Evolutionary conservation across 1,284 basidiomycete species (phyloP).

Genomic region (Takashimella koratensis): DNA sequence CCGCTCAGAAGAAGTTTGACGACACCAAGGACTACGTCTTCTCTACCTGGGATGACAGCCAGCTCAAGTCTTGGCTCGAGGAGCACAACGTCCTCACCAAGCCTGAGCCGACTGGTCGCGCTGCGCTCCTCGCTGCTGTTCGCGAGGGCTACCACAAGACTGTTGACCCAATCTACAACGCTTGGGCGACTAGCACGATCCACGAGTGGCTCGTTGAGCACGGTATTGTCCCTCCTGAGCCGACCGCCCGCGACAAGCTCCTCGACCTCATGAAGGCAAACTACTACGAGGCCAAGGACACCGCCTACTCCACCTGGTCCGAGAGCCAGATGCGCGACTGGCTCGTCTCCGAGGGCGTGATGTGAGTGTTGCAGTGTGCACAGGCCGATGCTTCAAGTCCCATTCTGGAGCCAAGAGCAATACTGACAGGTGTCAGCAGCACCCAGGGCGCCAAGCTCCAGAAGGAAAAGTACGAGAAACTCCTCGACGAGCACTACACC

Average conservation of each 20-base stretch:
- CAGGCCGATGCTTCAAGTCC: no score
- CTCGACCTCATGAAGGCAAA: slow-evolving; percentile 68
- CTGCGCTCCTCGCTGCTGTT: slow-evolving; percentile 68
- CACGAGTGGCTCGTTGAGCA: slow-evolving; percentile 81
- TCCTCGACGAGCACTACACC: slow-evolving; percentile 71
- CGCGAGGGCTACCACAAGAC: slow-evolving; percentile 61
- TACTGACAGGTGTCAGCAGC: slow-evolving; percentile 25
- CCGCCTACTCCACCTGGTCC: slow-evolving; percentile 67
- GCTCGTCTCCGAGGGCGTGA: slow-evolving; percentile 51
- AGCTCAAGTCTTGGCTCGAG: slow-evolving; percentile 61
- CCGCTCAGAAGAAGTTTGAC: slow-evolving; percentile 56
- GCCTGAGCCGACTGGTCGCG: slow-evolving; percentile 59
- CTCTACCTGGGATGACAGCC: slow-evolving; percentile 78
- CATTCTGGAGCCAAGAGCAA: slow-evolving; percentile 31
- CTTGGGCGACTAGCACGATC: slow-evolving; percentile 80
- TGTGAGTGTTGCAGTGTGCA: slow-evolving; percentile 30
- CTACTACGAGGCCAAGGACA: slow-evolving; percentile 63
- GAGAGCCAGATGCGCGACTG: slow-evolving; percentile 48
- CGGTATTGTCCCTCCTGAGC: slow-evolving; percentile 60
- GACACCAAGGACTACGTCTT: slow-evolving; percentile 80
- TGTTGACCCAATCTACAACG: slow-evolving; percentile 66
- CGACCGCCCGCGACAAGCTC: slow-evolving; percentile 66
- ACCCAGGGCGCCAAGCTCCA: slow-evolving; percentile 60
- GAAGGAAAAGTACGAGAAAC: slow-evolving; percentile 71
- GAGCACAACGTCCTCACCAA: slow-evolving; percentile 68